These are phyloP conservation scores for Annulohypoxylon truncatum DNA, from an alignment of 2,329 filamentous ascomycete genomes.

Conservation along the genomic window DNA sequence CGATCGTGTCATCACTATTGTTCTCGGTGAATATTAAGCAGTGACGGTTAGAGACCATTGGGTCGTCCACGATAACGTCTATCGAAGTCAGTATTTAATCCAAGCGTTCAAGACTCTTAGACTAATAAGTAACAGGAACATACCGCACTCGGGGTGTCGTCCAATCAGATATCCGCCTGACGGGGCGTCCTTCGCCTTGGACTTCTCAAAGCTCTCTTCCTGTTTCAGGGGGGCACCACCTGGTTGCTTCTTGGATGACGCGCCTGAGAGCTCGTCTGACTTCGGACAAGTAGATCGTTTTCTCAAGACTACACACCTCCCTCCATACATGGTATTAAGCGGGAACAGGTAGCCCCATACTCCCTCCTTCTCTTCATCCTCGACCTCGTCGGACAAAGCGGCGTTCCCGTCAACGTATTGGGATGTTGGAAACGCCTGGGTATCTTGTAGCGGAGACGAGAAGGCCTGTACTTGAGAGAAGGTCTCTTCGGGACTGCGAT, in stretches of 20 bases:
- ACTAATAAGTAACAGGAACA: constrained; percentile 52
- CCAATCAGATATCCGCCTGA: constrained; percentile 92
- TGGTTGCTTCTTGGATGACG: constrained; percentile 55
- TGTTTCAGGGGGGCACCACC: constrained; percentile 63
- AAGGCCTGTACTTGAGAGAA: constrained; percentile 58
- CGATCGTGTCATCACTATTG: constrained; percentile 69
- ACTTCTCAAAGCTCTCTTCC: constrained; percentile 70
- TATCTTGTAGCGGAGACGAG: constrained; percentile 73
- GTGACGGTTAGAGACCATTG: constrained; percentile 88
- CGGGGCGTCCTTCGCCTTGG: constrained; percentile 70
- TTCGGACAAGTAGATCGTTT: constrained; percentile 77
- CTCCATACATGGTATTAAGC: constrained; percentile 75
- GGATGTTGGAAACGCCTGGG: constrained; percentile 68
- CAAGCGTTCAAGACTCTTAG: neutral
- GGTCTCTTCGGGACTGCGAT: constrained; percentile 62
- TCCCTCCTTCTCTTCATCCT: constrained; percentile 84
- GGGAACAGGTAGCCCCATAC: constrained; percentile 97
- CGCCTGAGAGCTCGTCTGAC: constrained; percentile 58
- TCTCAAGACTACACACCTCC: constrained; percentile 76
- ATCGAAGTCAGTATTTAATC: constrained; percentile 32
- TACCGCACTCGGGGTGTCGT: constrained; percentile 92
- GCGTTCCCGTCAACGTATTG: constrained; percentile 82
- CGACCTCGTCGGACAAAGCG: constrained; percentile 81
- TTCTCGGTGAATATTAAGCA: constrained; percentile 75
- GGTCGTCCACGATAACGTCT: constrained; percentile 80